phyloP scores from a whole-genome alignment of 306 rosid genomes.

The Mimosa pudica region DNA sequence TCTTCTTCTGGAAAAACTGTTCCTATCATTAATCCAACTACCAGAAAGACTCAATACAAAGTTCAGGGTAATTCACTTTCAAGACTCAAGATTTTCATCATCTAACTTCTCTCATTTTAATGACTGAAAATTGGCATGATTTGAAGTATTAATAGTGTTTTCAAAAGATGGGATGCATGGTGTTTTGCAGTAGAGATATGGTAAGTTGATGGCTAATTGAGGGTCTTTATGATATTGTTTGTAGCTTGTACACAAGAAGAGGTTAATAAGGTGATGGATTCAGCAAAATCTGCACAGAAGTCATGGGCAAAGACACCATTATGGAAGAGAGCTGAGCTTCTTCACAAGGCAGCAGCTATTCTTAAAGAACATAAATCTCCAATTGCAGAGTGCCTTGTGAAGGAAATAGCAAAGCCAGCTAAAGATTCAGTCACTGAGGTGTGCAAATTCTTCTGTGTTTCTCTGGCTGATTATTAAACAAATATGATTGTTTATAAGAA shows the following conservation, averaged over 20 bases:
- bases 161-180: neutral
- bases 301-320: conserved; percentile 98
- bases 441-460: conserved; percentile 35
- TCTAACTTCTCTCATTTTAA: neutral
- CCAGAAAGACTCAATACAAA: conserved; percentile 83
- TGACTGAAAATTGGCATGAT: neutral
- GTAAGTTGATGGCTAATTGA: conserved; percentile 16
- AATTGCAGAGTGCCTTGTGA: conserved; percentile 85
- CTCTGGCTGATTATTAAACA: neutral
- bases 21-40: conserved; percentile 85
- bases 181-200: neutral
- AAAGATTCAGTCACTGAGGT: conserved; percentile 98
- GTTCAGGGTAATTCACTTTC: conserved; percentile 72
- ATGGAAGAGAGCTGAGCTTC: conserved; percentile 95
- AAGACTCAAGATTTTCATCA: too few relatives aligned
- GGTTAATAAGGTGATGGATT: conserved; percentile 87
- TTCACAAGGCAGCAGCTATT: conserved; percentile 95
- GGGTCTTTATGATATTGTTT: conserved; percentile 16
- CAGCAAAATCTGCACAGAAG: conserved; percentile 83
- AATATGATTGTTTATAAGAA: conserved; percentile 7
- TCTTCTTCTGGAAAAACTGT: conserved; percentile 82
- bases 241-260: conserved; percentile 94
- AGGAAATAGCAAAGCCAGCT: conserved; percentile 95
- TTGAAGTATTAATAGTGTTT: neutral
- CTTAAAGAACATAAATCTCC: conserved; percentile 87